phyloP scores from a whole-genome alignment of 768 basidiomycete species.

The Lactarius deliciosus region DNA sequence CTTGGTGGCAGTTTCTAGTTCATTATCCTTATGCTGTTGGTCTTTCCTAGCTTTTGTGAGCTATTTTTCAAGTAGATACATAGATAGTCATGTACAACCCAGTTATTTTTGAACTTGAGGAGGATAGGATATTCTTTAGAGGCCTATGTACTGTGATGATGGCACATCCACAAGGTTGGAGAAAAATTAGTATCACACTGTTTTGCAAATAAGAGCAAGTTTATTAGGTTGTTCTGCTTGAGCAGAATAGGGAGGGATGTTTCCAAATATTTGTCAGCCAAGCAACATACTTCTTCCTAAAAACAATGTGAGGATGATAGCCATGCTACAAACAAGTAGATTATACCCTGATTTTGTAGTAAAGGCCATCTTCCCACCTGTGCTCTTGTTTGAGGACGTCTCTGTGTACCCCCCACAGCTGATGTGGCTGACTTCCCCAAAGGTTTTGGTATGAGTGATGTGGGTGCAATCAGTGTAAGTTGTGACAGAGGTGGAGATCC shows the following conservation, averaged over 20 bases:
- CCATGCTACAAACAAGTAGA: background rate
- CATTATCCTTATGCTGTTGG: background rate
- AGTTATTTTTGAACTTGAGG: background rate
- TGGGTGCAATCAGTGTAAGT: background rate
- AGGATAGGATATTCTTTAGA: background rate
- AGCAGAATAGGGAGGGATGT: background rate
- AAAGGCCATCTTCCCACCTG: slow-evolving; percentile 5
- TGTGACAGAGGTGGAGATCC: background rate
- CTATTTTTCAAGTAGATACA: slow-evolving; percentile 5
- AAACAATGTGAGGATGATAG: background rate
- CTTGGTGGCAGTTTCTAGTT: background rate
- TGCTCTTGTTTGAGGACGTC: background rate
- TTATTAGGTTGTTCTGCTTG: background rate
- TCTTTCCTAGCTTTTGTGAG: slow-evolving; percentile 4
- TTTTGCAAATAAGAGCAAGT: background rate
- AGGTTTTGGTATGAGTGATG: slow-evolving; percentile 6
- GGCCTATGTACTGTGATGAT: background rate
- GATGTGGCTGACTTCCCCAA: background rate
- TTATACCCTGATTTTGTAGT: background rate
- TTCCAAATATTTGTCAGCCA: slow-evolving; percentile 1
- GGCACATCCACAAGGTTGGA: background rate
- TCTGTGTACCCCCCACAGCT: background rate
- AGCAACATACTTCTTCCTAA: background rate
- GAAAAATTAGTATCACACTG: background rate
- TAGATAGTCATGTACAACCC: slow-evolving; percentile 5